Evolutionary conservation across 169 alveolate genomes (phyloP).

Genomic region (Blepharisma undulans): DNA sequence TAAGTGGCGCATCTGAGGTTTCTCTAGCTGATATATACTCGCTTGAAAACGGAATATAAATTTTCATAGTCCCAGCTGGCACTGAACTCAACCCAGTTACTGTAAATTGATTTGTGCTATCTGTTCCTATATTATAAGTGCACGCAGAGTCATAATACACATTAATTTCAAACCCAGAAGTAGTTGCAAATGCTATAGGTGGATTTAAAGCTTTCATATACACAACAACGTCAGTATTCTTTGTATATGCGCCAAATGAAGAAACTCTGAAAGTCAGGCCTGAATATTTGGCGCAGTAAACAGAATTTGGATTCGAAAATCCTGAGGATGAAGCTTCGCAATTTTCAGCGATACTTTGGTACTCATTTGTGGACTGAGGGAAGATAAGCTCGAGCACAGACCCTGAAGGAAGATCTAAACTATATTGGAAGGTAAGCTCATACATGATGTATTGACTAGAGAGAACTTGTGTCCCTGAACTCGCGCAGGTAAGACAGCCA

Average conservation of each 20-base stretch:
- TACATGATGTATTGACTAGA: neutral
- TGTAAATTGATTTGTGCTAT: neutral
- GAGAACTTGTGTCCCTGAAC: neutral
- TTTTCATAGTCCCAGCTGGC: neutral
- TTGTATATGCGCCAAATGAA: neutral
- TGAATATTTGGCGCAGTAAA: neutral
- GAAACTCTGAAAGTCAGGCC: neutral
- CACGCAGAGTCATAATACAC: constrained; percentile 16
- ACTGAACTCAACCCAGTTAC: neutral
- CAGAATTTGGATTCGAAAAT: neutral
- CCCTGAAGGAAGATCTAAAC: neutral
- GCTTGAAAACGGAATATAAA: neutral
- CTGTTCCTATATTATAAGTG: constrained; percentile 1
- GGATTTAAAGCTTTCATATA: constrained; percentile 9
- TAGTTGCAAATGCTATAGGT: neutral
- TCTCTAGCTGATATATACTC: neutral
- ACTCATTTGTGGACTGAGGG: neutral
- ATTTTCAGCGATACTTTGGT: neutral
- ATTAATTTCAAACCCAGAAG: neutral
- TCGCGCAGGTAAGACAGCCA: constrained; percentile 10
- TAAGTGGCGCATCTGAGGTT: neutral
- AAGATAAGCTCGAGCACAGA: neutral
- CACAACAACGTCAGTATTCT: neutral
- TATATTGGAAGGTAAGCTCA: neutral
- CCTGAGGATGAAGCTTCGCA: constrained; percentile 34